phyloP scores from a whole-genome alignment of 169 alveolate genomes.

The Blepharisma undulans region DNA sequence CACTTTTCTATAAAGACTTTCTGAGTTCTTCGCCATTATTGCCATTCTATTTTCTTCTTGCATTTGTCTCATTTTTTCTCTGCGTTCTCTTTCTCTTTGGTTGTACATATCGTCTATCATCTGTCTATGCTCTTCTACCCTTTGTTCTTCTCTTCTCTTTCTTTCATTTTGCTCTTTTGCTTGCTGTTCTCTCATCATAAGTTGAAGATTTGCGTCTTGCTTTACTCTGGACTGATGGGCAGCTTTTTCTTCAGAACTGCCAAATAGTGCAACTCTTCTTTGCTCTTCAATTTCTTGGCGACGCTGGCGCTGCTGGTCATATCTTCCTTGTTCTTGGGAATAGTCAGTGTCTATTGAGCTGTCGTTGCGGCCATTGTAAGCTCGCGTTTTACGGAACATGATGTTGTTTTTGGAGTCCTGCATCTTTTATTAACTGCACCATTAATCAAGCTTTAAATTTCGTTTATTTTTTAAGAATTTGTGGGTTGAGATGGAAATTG shows the following conservation, averaged over 20 bases:
- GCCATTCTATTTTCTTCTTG: slow-evolving; percentile 13
- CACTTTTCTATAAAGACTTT: not conserved
- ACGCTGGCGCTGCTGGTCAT: not conserved
- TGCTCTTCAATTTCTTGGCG: slow-evolving; percentile 30
- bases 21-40: not conserved
- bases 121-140: slow-evolving; percentile 6
- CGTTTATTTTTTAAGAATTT: not conserved
- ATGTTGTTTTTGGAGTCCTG: slow-evolving; percentile 33
- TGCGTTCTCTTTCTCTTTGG: slow-evolving; percentile 20
- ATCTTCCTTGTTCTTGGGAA: not conserved
- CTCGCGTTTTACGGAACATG: slow-evolving; percentile 15
- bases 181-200: not conserved
- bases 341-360: not conserved
- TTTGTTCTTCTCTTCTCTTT: not conserved
- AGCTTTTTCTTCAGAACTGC: slow-evolving; percentile 21
- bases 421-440: not conserved
- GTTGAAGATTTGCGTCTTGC: slow-evolving; percentile 22
- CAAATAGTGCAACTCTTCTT: not conserved
- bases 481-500: not conserved
- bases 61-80: slow-evolving; percentile 21
- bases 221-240: not conserved
- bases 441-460: not conserved
- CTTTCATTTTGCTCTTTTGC: not conserved
- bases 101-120: not conserved
- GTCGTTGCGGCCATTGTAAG: slow-evolving; percentile 34